Conservation (phyloP, 2,329 filamentous ascomycete genomes). For the Fusarium oligoseptatum region DNA sequence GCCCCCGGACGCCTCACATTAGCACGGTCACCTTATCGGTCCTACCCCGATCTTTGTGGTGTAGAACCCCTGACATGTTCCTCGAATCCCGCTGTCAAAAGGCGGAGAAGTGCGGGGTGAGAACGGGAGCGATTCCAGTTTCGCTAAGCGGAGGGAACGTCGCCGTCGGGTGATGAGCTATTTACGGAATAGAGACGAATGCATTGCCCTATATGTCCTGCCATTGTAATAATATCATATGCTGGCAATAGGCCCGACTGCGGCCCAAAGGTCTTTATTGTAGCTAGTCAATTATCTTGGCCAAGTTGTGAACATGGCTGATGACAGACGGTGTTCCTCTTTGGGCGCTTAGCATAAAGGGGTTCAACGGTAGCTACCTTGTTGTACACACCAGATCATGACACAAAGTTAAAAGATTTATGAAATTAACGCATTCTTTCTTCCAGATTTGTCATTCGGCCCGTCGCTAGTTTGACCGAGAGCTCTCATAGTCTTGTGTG, state of each 20-base stretch:
- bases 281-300: neutral
- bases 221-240: neutral
- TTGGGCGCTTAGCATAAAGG: neutral
- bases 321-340: neutral
- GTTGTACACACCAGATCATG: too few species aligned
- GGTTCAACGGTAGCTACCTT: too few species aligned
- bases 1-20: neutral
- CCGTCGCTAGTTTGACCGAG: slow-evolving; percentile 1
- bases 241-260: neutral
- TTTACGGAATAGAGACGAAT: slow-evolving; percentile 1
- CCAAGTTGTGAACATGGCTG: neutral
- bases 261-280: neutral
- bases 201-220: slow-evolving; percentile 3
- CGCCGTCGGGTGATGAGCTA: slow-evolving; percentile 1
- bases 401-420: neutral
- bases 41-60: neutral
- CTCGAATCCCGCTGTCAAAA: neutral
- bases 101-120: slow-evolving; percentile 6
- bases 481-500: neutral
- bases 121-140: neutral
- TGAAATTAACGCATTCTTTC: neutral
- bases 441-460: slow-evolving; percentile 1
- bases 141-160: slow-evolving; percentile 6
- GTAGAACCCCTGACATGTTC: neutral
- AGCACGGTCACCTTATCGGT: neutral